Evolutionary conservation across 1,284 basidiomycete genomes (phyloP).

Genomic region (Cronartium ribicola): DNA sequence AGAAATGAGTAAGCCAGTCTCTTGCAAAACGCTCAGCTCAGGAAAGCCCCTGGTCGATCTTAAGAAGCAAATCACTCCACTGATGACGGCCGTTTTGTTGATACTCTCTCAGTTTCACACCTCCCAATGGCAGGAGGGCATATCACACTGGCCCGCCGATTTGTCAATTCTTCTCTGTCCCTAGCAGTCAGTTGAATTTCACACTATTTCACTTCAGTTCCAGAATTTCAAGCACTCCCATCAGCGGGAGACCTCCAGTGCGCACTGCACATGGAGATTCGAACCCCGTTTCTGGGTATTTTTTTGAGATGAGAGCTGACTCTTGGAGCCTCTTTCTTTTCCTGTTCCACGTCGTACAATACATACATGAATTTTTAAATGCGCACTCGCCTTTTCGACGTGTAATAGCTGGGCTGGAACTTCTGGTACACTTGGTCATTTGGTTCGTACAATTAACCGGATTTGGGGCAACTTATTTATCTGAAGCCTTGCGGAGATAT

Average conservation of each 20-base stretch:
- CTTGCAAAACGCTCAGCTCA: background rate
- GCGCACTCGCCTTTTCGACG: no score
- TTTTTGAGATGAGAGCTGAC: no score
- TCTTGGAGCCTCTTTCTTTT: no score
- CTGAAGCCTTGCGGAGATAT: background rate
- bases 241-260: no score
- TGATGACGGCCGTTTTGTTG: background rate
- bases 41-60: background rate
- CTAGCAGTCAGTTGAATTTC: no score
- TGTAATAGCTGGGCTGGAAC: conserved; percentile 14
- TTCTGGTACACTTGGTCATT: conserved; percentile 7
- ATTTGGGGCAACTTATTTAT: background rate
- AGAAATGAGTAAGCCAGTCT: conserved; percentile 27
- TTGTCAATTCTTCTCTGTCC: conserved; percentile 35
- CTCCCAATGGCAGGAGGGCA: conserved; percentile 37
- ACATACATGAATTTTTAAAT: no score
- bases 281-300: no score
- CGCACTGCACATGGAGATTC: no score
- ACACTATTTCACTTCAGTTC: no score
- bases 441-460: background rate
- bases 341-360: conserved; percentile 26
- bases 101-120: conserved; percentile 15
- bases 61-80: background rate
- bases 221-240: no score
- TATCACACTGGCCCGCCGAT: conserved; percentile 27